phyloP scores from a whole-genome alignment of 2,329 filamentous ascomycete species.

The Monilinia polystroma region DNA sequence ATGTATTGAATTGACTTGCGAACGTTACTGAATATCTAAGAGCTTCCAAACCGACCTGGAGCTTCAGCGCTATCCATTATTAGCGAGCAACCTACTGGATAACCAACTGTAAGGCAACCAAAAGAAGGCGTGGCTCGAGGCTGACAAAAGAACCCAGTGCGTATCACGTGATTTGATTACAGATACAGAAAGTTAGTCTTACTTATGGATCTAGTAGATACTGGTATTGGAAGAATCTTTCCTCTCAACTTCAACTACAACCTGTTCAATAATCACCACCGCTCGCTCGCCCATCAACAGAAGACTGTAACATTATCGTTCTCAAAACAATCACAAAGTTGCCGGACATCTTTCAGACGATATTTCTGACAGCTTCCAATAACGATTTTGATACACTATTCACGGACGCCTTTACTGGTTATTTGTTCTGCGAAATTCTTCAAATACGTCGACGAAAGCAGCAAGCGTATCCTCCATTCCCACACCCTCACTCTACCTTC shows the following conservation, averaged over 20 bases:
- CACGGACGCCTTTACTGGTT: conserved; percentile 64
- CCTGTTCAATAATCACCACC: conserved; percentile 16
- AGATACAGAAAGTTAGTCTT: conserved; percentile 19
- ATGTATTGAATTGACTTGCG: conserved; percentile 14
- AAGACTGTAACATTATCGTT: conserved; percentile 40
- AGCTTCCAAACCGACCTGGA: conserved; percentile 30
- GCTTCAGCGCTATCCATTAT: conserved; percentile 29
- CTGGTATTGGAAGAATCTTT: conserved; percentile 16
- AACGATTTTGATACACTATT: conserved; percentile 39
- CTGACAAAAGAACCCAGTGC: background rate
- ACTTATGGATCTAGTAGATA: background rate
- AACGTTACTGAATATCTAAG: conserved; percentile 26
- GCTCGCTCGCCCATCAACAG: conserved; percentile 35
- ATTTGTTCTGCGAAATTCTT: conserved; percentile 38
- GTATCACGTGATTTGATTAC: background rate
- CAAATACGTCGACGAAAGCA: conserved; percentile 42
- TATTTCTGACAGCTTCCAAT: conserved; percentile 39
- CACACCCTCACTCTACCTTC: background rate
- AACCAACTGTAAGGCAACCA: conserved; percentile 22
- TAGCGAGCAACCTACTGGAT: conserved; percentile 13
- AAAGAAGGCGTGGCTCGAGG: conserved; percentile 24
- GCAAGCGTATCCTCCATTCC: conserved; percentile 22
- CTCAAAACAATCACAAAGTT: conserved; percentile 39
- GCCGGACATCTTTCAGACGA: conserved; percentile 42
- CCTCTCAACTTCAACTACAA: conserved; percentile 26